Base-by-base conservation (phyloP, 2,329 filamentous ascomycete genomes). In the Coniochaeta sp. region DNA sequence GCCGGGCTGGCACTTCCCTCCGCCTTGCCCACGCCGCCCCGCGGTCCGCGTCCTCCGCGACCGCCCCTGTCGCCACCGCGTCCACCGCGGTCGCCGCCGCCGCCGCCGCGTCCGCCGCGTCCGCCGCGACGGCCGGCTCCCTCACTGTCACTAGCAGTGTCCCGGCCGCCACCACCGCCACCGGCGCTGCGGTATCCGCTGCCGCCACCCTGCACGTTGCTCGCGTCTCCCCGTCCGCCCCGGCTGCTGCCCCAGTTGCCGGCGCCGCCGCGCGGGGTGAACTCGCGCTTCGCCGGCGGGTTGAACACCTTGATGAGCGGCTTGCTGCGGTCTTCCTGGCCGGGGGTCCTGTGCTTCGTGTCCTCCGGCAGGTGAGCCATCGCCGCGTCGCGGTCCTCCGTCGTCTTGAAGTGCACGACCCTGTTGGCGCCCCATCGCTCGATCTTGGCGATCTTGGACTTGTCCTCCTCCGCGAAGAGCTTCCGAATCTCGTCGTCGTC, bases 141-240 rank as follows among this genome's bases (percentile, higher is more conserved):
- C 68, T 86, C 84, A 38, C 82, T 84, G 64, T 86, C 88, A 70
- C 87, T 89, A 62, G 90, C 88, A 64, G 92, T 90, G 66, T 88
- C 90, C 2, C 54, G 16, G 70, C 89, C 87, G 62, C 88, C 93
- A 61, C 89, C 87, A 62, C 88, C 93, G 61, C 90, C 91, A 58
- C 87, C 90, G 59, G 89, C 90, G 70, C 91, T 96, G 67, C 91
- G 88, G 77, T 96, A 96, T 62, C 91, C 91, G 66, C 89, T 89
- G 22, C 47, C 91, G 66, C 89, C 89, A 12, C 47, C 47, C 60
- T 83, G 83, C 55, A 76, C 74, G 59, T 73, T 74, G 57, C 75
- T 74, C n/a, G 77, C 72, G 64, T 80, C 79, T 30, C 78, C 77
- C 56, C 86, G 85, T 38, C 88, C 85, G 55, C 89, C 82, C 65